Evolutionary conservation across 768 basidiomycete species (phyloP).

Genomic region (Boletus rubescentipes): DNA sequence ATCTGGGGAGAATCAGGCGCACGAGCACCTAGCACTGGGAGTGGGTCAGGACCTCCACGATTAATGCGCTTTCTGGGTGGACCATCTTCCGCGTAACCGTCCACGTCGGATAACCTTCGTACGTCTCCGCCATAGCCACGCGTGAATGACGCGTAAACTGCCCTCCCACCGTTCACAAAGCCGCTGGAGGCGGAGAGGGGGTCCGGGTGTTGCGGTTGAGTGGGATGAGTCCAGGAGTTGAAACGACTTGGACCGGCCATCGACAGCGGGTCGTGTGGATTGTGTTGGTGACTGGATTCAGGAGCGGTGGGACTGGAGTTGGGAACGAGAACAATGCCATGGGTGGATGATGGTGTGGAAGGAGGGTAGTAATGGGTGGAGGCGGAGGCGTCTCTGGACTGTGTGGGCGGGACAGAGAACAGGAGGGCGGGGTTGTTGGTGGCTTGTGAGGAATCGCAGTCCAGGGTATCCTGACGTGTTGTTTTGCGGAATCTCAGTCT

Average conservation of each 20-base stretch:
- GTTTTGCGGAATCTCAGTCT: slow-evolving; percentile 50
- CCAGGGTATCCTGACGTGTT: slow-evolving; percentile 30
- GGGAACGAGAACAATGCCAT: slow-evolving; percentile 68
- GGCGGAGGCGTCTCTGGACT: slow-evolving; percentile 76
- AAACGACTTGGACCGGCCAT: slow-evolving; percentile 39
- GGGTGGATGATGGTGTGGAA: slow-evolving; percentile 40
- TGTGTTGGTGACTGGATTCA: slow-evolving; percentile 38
- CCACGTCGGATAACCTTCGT: slow-evolving; percentile 38
- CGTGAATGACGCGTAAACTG: slow-evolving; percentile 54
- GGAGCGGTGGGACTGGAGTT: slow-evolving; percentile 64
- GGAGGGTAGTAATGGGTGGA: slow-evolving; percentile 59
- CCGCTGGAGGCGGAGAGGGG: slow-evolving; percentile 60
- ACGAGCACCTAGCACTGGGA: slow-evolving; percentile 17
- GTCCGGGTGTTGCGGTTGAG: slow-evolving; percentile 41
- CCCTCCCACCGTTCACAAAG: slow-evolving; percentile 44
- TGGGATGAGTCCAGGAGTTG: slow-evolving; percentile 38
- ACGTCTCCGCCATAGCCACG: slow-evolving; percentile 39
- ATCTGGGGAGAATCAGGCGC: slow-evolving; percentile 59
- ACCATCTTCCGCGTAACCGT: slow-evolving; percentile 48
- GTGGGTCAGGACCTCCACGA: slow-evolving; percentile 44
- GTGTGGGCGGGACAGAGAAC: slow-evolving; percentile 46
- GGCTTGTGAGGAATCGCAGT: slow-evolving; percentile 41
- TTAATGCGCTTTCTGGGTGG: slow-evolving; percentile 74
- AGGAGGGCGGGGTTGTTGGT: slow-evolving; percentile 56
- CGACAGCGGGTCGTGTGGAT: slow-evolving; percentile 43